Base-by-base conservation (phyloP, 2,329 filamentous ascomycete species). In the Scedosporium dehoogii region DNA sequence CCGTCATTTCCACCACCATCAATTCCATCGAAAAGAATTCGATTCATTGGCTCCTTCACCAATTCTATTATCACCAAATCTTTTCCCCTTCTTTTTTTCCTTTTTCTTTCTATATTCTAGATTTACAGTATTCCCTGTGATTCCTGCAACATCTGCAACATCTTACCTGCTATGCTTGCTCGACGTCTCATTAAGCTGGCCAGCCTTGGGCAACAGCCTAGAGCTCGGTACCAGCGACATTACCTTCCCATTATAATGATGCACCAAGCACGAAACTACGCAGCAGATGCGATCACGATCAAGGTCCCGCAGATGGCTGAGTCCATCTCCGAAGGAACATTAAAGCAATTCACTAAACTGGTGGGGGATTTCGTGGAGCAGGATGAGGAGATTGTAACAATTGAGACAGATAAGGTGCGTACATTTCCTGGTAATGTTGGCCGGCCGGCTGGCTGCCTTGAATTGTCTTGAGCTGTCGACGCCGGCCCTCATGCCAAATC, bases 281-380 rank as follows among this genome's bases (percentile, higher is more conserved):
- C 59, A 6, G 92, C 92, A 6, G 92, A 92, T 73, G 91, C 96
- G 72, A 88, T 85, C 68, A 78, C 93, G 66, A 86, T 99, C 75
- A 93, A 97, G 79, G 94, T 97, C 68, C 94, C 94, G 41, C 85
- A 94, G 73, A 97, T 99, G 94, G 94, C 94, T 66, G 94, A 99
- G 77, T 97, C 94, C 59, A 97, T 99, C 75, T 96, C 91, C 55
- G 94, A 99, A 77, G 94, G 94, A 65, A 99, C 94, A 23, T 76
- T 99, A 71, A 97, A 96, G 79, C 92, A 96, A 73, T 97, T 92
- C 81, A 89, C 85, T 71, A 97, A 97, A 75, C 75, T 93, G 78
- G 81, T 97, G 69, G 94, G 94, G 71, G 94, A 99, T 74, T 92
- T 86, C 70, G 92, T 99, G 60, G 92, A 96, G 79, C 88, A 88